Evolutionary conservation across 257 asterid species (phyloP).

Genomic region (Anisodus tanguticus): DNA sequence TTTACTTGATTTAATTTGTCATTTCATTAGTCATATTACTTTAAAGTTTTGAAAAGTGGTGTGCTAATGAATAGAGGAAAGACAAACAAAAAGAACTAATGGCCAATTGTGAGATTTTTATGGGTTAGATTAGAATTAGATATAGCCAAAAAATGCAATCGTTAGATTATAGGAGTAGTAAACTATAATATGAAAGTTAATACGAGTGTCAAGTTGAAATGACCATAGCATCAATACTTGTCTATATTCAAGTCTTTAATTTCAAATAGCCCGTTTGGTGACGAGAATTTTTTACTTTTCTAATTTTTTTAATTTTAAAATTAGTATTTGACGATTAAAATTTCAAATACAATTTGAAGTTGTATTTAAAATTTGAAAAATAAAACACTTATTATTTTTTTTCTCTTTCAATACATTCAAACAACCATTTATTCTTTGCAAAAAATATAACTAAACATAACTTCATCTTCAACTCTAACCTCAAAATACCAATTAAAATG

Average conservation of each 20-base stretch:
- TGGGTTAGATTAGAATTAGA: background rate
- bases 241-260: background rate
- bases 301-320: too few relatives aligned
- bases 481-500: too few relatives aligned
- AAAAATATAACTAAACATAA: too few relatives aligned
- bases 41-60: background rate
- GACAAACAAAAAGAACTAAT: background rate
- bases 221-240: background rate
- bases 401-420: too few relatives aligned
- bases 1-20: slow-evolving; percentile 15
- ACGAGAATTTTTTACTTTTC: too few relatives aligned
- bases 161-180: background rate
- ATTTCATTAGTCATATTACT: background rate
- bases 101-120: background rate
- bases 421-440: too few relatives aligned
- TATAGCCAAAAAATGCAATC: background rate
- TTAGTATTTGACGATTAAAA: too few relatives aligned
- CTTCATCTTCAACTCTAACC: too few relatives aligned
- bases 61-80: background rate
- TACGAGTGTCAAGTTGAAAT: background rate
- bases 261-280: background rate
- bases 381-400: too few relatives aligned
- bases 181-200: background rate
- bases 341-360: too few relatives aligned
- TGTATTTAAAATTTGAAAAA: too few relatives aligned